phyloP scores from a whole-genome alignment of 345 rosid genomes.

The Microthlaspi erraticum region DNA sequence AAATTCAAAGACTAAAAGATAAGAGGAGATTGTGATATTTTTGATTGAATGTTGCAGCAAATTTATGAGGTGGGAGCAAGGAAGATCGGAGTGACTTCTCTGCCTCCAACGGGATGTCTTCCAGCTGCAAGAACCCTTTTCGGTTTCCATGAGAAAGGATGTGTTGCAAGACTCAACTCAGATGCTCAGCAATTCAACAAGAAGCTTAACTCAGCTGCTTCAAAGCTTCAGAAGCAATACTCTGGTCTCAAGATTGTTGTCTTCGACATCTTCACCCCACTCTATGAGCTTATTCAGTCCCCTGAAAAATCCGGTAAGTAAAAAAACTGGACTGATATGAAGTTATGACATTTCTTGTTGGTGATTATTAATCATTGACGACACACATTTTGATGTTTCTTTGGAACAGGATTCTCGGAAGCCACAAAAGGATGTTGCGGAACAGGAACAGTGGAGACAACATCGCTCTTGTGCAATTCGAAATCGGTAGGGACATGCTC shows the following conservation, averaged over 20 bases:
- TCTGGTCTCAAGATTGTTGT: constrained; percentile 77
- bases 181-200: constrained; percentile 80
- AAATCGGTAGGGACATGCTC: constrained; percentile 77
- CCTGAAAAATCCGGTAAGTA: constrained; percentile 66
- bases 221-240: constrained; percentile 67
- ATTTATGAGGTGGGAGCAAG: constrained; percentile 74
- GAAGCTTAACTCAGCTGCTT: constrained; percentile 64
- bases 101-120: constrained; percentile 89
- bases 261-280: constrained; percentile 80
- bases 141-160: constrained; percentile 63
- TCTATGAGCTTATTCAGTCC: constrained; percentile 61
- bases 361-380: constrained; percentile 16
- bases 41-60: constrained; percentile 47
- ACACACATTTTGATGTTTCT: not conserved
- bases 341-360: not conserved
- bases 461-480: constrained; percentile 74
- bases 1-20: too few species aligned
- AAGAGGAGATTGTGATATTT: constrained; percentile 5
- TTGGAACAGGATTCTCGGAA: constrained; percentile 67
- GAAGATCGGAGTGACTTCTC: constrained; percentile 89
- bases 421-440: constrained; percentile 94
- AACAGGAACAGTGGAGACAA: constrained; percentile 82
- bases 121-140: constrained; percentile 82
- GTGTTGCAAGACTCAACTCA: constrained; percentile 67
- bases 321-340: not conserved